phyloP scores from a whole-genome alignment of 805 yeast genomes.

The Candida pini region DNA sequence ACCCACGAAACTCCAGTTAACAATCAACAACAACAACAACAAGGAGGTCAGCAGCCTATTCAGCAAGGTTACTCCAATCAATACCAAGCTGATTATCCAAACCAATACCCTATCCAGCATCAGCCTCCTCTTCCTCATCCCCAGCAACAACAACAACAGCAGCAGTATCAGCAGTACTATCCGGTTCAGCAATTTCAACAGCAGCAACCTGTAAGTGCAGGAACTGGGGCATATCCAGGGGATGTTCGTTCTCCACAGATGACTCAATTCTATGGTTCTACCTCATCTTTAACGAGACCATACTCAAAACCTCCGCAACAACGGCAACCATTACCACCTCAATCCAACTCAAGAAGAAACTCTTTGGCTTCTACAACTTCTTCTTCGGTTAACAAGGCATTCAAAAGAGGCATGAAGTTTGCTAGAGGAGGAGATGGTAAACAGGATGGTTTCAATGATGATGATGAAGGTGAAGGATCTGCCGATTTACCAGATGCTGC shows the following conservation, averaged over 20 bases:
- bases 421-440: conserved; percentile 22
- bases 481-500: conserved; percentile 30
- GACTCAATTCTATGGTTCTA: too few relatives aligned
- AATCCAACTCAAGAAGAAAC: background rate
- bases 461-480: conserved; percentile 23
- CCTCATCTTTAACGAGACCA: too few relatives aligned
- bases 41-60: too few relatives aligned
- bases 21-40: conserved; percentile 5
- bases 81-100: too few relatives aligned
- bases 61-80: too few relatives aligned
- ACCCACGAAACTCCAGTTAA: conserved; percentile 34
- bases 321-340: too few relatives aligned
- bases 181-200: conserved; percentile 1
- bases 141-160: conserved; percentile 13
- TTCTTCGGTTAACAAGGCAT: conserved; percentile 33
- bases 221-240: too few relatives aligned
- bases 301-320: too few relatives aligned
- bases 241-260: too few relatives aligned
- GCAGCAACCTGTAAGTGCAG: background rate
- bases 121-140: conserved; percentile 5
- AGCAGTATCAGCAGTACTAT: conserved; percentile 5
- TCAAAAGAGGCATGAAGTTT: conserved; percentile 32
- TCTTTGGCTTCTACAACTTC: conserved; percentile 14
- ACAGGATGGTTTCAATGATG: conserved; percentile 22
- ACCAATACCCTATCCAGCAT: too few relatives aligned